Base-by-base conservation (phyloP, 164 flowering plant species). In the Sextonia rubra region DNA sequence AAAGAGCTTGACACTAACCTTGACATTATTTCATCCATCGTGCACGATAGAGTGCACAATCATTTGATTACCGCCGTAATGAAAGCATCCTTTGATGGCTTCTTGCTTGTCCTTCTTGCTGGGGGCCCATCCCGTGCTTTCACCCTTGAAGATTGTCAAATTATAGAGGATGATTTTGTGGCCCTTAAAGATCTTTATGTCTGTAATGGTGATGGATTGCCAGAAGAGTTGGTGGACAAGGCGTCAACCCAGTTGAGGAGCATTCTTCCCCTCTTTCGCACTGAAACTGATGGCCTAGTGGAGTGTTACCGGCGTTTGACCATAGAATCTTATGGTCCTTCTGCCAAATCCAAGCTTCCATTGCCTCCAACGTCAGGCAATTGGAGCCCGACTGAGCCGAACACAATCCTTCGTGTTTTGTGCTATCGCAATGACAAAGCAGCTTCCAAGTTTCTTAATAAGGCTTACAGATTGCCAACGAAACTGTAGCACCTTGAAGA, bases 11-110 rank as follows among this genome's bases (percentile, higher is more conserved):
- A 90, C 78, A 82, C 80, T 32, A 80, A 83, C 66, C 73, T 94
- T 69, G 90, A 85, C 69, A 70, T 81, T 4, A 71, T 94, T 23
- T 83, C 96, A 11, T 77, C 83, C 1, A 86, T 85, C 0, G 87
- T 89, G 24, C 87, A 58, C 3, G 37, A 56, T 11, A 58, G 86
- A 71, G 88, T 86, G 58, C 85, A 90, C 58, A 86, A 88, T 4
- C 89, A 88, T 52, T 80, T 83, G n/a, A 85, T 92, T 23, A 87
- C 90, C 17, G 88, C 91, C 11, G 70, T 94, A 44, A 92, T 94
- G 97, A 89, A 79, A 77, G 98, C 98, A 71, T 89, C 97, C 27
- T 92, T 91, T 73, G 94, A 92, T 52, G 98, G 97, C 56, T 90
- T 90, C 69, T 75, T 90, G 61, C 65, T 90, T 75, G 92, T 94